A percentile compares a stretch with the other conserved stretches of the same genome.
Conservation (phyloP, 2,329 filamentous ascomycete genomes). For the Ceratocystis smalleyi region DNA sequence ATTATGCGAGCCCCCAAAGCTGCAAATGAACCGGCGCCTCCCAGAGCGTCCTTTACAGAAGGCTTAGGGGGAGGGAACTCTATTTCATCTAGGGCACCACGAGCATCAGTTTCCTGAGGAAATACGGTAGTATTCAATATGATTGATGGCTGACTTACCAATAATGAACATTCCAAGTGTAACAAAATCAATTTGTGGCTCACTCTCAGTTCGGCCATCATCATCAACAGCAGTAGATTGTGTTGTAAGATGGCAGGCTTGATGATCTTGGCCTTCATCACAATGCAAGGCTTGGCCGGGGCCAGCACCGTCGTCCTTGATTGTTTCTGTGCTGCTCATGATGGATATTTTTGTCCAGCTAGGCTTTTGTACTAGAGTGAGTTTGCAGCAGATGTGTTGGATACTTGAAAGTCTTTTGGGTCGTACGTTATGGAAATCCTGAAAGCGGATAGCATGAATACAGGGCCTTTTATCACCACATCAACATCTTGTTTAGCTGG, state of each 20-base stretch:
- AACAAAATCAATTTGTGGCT: conserved; percentile 42
- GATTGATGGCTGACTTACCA: conserved; percentile 30
- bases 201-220: not conserved
- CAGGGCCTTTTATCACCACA: not conserved
- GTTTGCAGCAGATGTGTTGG: not conserved
- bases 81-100: conserved; percentile 59
- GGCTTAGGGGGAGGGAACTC: conserved; percentile 59
- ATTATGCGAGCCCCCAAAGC: conserved; percentile 80
- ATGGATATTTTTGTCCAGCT: not conserved
- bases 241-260: not conserved
- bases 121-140: not conserved
- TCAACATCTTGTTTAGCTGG: not conserved
- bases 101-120: conserved; percentile 6
- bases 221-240: not conserved
- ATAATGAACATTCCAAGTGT: conserved; percentile 62
- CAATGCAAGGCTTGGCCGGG: not conserved
- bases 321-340: not conserved
- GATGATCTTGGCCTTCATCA: not conserved
- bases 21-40: conserved; percentile 75
- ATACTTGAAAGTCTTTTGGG: not conserved
- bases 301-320: not conserved
- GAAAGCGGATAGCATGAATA: not conserved
- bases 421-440: not conserved
- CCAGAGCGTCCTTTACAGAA: conserved; percentile 60
- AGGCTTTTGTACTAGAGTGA: not conserved